Percentiles rank a stretch among this genome's conserved stretches.
phyloP scores from a whole-genome alignment of 164 flowering plant species.

The Stephania cephalantha region DNA sequence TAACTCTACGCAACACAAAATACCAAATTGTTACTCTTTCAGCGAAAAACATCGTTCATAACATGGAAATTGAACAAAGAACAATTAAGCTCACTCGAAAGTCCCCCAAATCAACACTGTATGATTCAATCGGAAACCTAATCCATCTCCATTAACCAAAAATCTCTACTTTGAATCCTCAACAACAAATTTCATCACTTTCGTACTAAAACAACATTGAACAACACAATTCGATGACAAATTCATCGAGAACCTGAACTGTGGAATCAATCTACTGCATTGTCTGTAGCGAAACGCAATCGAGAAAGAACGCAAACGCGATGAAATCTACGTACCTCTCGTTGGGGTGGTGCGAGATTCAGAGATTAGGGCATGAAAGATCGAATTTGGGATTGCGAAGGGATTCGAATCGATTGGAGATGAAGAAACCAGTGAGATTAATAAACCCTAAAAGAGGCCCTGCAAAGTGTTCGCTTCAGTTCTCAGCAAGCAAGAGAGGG shows the following conservation, averaged over 20 bases:
- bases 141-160: background rate
- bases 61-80: background rate
- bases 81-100: background rate
- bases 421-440: background rate
- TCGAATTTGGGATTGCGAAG: too few relatives aligned
- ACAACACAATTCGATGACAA: background rate
- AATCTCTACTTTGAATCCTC: background rate
- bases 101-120: background rate
- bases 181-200: background rate
- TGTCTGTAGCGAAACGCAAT: background rate
- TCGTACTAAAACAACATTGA: background rate
- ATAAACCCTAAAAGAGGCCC: background rate
- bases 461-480: background rate
- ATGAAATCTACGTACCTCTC: background rate
- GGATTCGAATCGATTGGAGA: background rate
- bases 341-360: background rate
- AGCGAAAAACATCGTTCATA: background rate
- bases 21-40: background rate
- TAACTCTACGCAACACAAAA: background rate
- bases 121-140: background rate
- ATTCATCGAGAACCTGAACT: background rate
- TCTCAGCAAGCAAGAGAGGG: too few relatives aligned
- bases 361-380: too few relatives aligned
- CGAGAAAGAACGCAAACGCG: background rate
- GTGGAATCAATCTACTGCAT: background rate